A percentile compares a stretch with the other conserved stretches of the same genome.
phyloP scores from a whole-genome alignment of 805 yeast genomes.

The Tetrapisispora namnaoensis region DNA sequence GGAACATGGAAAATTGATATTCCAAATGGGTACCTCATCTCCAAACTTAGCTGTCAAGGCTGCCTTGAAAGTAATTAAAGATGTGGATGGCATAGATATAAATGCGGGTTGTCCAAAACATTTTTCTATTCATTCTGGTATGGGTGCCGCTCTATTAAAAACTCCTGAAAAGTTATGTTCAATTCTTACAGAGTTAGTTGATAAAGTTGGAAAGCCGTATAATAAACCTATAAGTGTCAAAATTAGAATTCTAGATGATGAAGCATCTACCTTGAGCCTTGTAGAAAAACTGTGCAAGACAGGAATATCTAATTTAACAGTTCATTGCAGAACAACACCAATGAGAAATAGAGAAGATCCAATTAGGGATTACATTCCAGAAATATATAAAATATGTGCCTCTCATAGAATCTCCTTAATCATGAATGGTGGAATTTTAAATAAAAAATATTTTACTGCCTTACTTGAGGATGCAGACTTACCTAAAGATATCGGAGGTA shows the following conservation, averaged over 20 bases:
- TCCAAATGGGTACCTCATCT: conserved; percentile 84
- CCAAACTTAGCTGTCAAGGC: conserved; percentile 84
- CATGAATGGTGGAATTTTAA: conserved; percentile 68
- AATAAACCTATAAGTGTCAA: conserved; percentile 82
- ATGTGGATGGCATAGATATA: conserved; percentile 87
- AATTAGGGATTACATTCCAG: conserved; percentile 55
- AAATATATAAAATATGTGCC: conserved; percentile 52
- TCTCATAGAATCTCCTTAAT: conserved; percentile 58
- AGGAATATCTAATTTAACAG: conserved; percentile 77
- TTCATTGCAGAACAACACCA: conserved; percentile 81
- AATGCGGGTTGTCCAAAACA: conserved; percentile 98
- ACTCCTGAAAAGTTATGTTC: conserved; percentile 72
- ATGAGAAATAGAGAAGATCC: conserved; percentile 88
- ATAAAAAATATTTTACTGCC: conserved; percentile 42
- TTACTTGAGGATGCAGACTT: conserved; percentile 43
- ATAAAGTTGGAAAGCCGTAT: conserved; percentile 68
- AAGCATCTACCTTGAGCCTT: conserved; percentile 49
- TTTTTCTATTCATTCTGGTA: conserved; percentile 87
- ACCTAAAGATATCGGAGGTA: conserved; percentile 60
- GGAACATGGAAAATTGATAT: conserved; percentile 63
- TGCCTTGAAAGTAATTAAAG: conserved; percentile 66
- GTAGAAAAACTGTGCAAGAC: conserved; percentile 54
- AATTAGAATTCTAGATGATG: conserved; percentile 64
- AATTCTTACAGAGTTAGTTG: conserved; percentile 60
- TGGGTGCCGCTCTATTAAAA: conserved; percentile 88